Evolutionary conservation across 1,284 basidiomycete genomes (phyloP).

Genomic region (Papiliotrema fonsecae): DNA sequence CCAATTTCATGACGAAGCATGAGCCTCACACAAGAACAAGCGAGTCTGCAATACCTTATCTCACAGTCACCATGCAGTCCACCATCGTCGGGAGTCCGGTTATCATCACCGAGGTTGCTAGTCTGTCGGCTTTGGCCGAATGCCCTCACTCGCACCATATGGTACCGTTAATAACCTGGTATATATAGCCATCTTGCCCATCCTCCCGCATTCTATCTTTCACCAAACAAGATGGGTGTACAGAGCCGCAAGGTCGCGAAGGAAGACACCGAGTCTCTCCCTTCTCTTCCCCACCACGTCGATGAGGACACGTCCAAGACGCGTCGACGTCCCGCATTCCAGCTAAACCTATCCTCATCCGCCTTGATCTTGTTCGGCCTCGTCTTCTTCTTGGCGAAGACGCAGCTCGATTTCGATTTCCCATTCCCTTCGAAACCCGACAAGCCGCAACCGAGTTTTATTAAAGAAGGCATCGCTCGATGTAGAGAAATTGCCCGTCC

Average conservation of each 20-base stretch:
- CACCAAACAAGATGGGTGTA: background rate
- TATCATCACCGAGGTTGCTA: no score
- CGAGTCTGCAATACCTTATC: no score
- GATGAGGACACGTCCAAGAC: background rate
- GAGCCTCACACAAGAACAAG: no score
- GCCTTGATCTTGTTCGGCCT: background rate
- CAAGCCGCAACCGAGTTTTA: conserved; percentile 20
- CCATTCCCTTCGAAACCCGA: conserved; percentile 20
- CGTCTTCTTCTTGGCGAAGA: conserved; percentile 1
- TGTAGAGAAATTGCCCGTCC: conserved; percentile 32
- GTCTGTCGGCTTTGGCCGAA: no score
- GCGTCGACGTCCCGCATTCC: background rate
- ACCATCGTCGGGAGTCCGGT: no score
- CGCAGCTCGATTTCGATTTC: conserved; percentile 13
- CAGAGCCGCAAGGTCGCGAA: background rate
- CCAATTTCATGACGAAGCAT: no score
- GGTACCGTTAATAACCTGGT: no score
- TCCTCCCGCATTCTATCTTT: background rate
- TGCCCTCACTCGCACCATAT: no score
- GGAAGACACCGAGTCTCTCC: background rate
- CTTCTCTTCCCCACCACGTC: background rate
- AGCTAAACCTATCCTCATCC: background rate
- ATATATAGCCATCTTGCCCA: background rate
- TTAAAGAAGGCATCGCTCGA: conserved; percentile 37
- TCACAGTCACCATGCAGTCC: no score